Evolutionary conservation across 164 flowering plant species (phyloP), one percentile per base, ranked within the genome.

Genomic region (Dillenia turbinata): DNA sequence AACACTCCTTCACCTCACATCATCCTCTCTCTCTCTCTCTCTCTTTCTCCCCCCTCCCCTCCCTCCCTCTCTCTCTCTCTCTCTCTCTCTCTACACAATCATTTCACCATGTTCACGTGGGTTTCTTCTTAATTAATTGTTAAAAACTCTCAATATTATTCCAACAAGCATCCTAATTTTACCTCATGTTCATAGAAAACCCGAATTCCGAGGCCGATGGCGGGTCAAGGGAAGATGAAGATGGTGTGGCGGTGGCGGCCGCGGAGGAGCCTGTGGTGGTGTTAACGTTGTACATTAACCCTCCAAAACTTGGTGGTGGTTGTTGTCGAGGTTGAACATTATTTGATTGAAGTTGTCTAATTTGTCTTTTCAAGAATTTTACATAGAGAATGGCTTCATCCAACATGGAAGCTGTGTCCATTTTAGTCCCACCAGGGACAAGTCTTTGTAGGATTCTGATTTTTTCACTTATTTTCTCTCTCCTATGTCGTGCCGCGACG

Each of bases 391-490:
- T 72, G 50, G 90, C 87, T 56, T 85, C 90, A 22, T 85, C 85
- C 2, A 85, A 66, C 90, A 85, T 85, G 0, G 87, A 77, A 2
- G 90, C 90, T 1, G 86, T 83, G 77, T 85, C 87, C 83, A 85
- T 69, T 54, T 83, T 85, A 1, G 82, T 83, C 0, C 90, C 87
- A 0, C 90, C 90, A 2, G 90, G 90, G 15, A 85, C 86, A 1
- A 79, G 77, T 5, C 40, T 33, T 33, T 33, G 40, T 33, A 33
- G 40, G 40, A 33, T 33, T 17, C 88, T 55, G 12, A 85, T 79
- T 64, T 73, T 81, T 52, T 85, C 88, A 66, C 88, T 81, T 9
- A 85, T 85, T 65, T 79, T 71, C 68, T 85, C 85, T 10, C 88
- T 59, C 56, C 90, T 57, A 44, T 67, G 88, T 5, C 90, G 70